Evolutionary conservation across 495 filamentous ascomycete species (phyloP).

Genomic region (Paragyromitra xinjiangensis): DNA sequence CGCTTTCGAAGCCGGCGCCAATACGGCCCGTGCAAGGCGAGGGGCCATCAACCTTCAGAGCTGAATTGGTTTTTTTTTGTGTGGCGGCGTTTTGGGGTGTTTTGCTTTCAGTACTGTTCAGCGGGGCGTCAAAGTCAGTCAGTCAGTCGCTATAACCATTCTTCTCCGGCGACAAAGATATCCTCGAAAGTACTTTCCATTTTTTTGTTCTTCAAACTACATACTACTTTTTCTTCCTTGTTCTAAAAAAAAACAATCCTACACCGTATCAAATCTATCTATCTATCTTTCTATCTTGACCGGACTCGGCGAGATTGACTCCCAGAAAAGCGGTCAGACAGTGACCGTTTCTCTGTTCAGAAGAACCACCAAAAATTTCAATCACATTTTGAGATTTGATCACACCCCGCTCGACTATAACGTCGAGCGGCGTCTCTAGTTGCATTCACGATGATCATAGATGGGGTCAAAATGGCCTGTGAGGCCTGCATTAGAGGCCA

Average conservation of each 20-base stretch:
- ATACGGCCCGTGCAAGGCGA: conserved; percentile 59
- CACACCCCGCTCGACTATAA: conserved; percentile 52
- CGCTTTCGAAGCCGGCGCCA: conserved; percentile 59
- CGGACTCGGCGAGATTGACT: conserved; percentile 46
- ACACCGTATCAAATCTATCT: conserved; percentile 53
- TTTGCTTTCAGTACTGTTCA: conserved; percentile 54
- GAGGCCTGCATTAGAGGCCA: conserved; percentile 94
- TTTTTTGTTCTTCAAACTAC: conserved; percentile 48
- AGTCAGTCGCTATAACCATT: conserved; percentile 54
- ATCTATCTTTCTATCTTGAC: conserved; percentile 36
- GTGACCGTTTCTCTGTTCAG: conserved; percentile 41
- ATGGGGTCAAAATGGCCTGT: conserved; percentile 64
- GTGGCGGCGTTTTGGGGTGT: conserved; percentile 55
- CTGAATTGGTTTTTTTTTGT: conserved; percentile 54
- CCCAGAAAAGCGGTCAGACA: conserved; percentile 47
- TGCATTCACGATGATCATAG: conserved; percentile 57
- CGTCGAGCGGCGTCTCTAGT: conserved; percentile 50
- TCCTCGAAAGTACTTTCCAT: conserved; percentile 53
- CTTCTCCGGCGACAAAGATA: conserved; percentile 51
- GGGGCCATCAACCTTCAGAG: conserved; percentile 54
- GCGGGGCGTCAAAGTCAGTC: conserved; percentile 53
- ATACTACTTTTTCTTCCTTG: conserved; percentile 49
- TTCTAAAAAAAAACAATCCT: conserved; percentile 50
- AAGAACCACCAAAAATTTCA: conserved; percentile 28
- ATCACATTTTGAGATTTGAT: conserved; percentile 52